These are phyloP conservation scores for Apophysomyces trapeziformis DNA, from an alignment of 371 early-diverging fungal genomes.

Conservation along the genomic window DNA sequence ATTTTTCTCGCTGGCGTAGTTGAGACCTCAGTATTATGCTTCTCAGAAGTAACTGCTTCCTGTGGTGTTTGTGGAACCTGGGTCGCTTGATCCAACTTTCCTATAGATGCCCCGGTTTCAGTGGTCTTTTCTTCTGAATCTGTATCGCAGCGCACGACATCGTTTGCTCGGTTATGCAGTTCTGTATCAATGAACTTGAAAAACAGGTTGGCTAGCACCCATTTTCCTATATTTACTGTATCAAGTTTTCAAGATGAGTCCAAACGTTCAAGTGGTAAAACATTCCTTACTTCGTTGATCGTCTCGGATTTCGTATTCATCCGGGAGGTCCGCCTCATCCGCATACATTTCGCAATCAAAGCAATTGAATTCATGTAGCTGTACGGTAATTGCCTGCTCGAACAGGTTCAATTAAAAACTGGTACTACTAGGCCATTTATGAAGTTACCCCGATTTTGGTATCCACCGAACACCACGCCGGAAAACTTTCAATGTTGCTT, in stretches of 20 bases:
- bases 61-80: neutral
- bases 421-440: neutral
- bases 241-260: neutral
- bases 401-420: constrained; percentile 1
- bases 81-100: neutral
- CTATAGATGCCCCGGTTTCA: neutral
- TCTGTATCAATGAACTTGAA: constrained; percentile 55
- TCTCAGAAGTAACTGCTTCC: constrained; percentile 5
- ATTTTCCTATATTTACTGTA: constrained; percentile 82
- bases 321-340: constrained; percentile 65
- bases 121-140: neutral
- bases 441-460: constrained; percentile 80
- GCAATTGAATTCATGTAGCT: constrained; percentile 79
- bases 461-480: constrained; percentile 92
- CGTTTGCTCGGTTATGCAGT: constrained; percentile 25
- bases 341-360: constrained; percentile 88
- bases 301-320: constrained; percentile 60
- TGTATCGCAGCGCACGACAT: constrained; percentile 12
- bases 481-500: constrained; percentile 79
- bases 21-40: neutral
- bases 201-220: constrained; percentile 81
- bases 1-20: constrained; percentile 19
- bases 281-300: constrained; percentile 69
- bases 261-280: neutral
- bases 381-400: constrained; percentile 75